Percentiles rank a stretch among this genome's conserved stretches.
Conservation (phyloP, 2,329 filamentous ascomycete species). For the Aspergillus eucalypticola region DNA sequence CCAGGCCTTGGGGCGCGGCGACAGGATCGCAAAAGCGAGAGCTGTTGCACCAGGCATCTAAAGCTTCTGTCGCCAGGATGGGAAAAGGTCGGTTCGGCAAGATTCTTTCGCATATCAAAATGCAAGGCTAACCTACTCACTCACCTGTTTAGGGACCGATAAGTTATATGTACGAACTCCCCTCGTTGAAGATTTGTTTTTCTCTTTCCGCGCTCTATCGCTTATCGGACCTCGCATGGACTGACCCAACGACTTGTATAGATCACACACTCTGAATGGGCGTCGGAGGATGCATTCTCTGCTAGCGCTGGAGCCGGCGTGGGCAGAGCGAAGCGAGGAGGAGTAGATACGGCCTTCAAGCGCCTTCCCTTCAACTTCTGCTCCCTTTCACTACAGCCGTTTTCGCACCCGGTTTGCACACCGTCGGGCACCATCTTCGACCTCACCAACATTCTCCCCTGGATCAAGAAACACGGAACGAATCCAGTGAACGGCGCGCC, state of each 20-base stretch:
- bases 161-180: constrained; percentile 49
- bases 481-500: constrained; percentile 85
- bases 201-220: constrained; percentile 1
- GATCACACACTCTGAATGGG: constrained; percentile 99
- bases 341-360: constrained; percentile 69
- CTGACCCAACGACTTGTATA: constrained; percentile 31
- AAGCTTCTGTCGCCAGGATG: constrained; percentile 20
- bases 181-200: neutral
- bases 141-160: constrained; percentile 46
- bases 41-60: neutral
- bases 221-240: constrained; percentile 20
- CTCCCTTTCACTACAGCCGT: constrained; percentile 92
- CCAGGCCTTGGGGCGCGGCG: neutral
- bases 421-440: constrained; percentile 87
- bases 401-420: constrained; percentile 92
- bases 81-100: constrained; percentile 28
- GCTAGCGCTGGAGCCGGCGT: constrained; percentile 72
- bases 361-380: constrained; percentile 97
- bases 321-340: constrained; percentile 54
- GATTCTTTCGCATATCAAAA: neutral
- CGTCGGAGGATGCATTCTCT: constrained; percentile 83
- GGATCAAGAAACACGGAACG: constrained; percentile 90
- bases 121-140: neutral
- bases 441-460: constrained; percentile 87
- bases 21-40: neutral